Conservation (phyloP, 106 monocot species). For the Ottelia alismoides region DNA sequence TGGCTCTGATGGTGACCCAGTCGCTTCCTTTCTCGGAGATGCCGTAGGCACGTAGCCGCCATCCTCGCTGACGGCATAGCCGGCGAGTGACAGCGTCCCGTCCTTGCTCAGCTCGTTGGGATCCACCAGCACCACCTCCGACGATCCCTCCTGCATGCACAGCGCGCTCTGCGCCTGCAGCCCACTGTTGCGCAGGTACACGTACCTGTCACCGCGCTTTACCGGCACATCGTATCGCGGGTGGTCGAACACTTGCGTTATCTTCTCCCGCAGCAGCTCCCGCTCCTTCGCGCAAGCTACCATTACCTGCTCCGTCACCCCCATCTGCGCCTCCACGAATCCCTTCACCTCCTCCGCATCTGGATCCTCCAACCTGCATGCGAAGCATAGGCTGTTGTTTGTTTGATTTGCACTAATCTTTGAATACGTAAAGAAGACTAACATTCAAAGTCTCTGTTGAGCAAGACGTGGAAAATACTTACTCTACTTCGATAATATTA, state of each 20-base stretch:
- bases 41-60: slow-evolving; percentile 58
- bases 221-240: slow-evolving; percentile 48
- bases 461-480: neutral
- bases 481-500: too few relatives aligned
- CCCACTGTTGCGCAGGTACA: slow-evolving; percentile 73
- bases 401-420: neutral
- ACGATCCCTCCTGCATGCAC: slow-evolving; percentile 45
- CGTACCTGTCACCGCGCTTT: slow-evolving; percentile 49
- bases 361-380: slow-evolving; percentile 69
- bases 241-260: slow-evolving; percentile 48
- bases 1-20: slow-evolving; percentile 71
- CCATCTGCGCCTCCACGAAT: slow-evolving; percentile 49
- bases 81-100: slow-evolving; percentile 54
- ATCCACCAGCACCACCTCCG: slow-evolving; percentile 56
- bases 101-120: slow-evolving; percentile 73
- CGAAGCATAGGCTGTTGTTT: neutral
- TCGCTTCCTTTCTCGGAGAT: slow-evolving; percentile 72
- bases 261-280: slow-evolving; percentile 22
- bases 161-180: slow-evolving; percentile 79
- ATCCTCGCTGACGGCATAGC: slow-evolving; percentile 33
- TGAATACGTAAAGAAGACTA: too few relatives aligned
- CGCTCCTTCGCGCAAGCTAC: slow-evolving; percentile 28
- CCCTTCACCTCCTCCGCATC: slow-evolving; percentile 64
- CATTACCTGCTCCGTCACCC: slow-evolving; percentile 50
- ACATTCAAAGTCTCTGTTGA: neutral